These are phyloP conservation scores for Diaporthe capsici DNA, from an alignment of 2,329 filamentous ascomycete species.

Conservation along the genomic window DNA sequence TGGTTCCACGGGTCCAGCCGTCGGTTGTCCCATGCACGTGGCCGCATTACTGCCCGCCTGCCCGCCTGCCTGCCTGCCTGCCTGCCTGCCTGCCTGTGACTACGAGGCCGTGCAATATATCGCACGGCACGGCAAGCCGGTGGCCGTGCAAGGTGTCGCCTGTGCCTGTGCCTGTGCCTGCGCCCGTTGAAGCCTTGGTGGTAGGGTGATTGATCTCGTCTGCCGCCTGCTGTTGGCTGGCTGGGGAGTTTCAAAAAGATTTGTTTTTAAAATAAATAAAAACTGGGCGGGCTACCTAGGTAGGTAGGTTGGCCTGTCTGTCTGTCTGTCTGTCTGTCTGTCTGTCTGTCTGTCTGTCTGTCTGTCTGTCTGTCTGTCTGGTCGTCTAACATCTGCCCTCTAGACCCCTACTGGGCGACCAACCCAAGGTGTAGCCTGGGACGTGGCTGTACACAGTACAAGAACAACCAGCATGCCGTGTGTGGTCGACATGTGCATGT, in stretches of 20 bases:
- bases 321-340: no score
- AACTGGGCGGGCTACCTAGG: not conserved
- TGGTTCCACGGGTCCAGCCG: slow-evolving; percentile 27
- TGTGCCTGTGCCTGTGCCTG: slow-evolving; percentile 17
- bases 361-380: no score
- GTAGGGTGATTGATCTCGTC: not conserved
- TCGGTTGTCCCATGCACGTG: slow-evolving; percentile 6
- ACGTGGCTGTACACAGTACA: not conserved
- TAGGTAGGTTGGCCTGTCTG: not conserved
- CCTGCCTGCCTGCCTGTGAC: not conserved
- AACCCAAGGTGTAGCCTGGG: not conserved
- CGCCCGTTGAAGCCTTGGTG: not conserved
- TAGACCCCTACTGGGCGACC: not conserved
- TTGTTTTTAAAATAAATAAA: no score
- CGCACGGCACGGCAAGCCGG: not conserved
- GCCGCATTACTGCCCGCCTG: not conserved
- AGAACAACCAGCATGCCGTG: not conserved
- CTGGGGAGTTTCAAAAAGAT: not conserved
- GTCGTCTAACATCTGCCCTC: not conserved
- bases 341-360: no score
- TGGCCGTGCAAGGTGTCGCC: not conserved
- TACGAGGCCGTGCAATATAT: not conserved
- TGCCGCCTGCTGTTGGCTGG: not conserved
- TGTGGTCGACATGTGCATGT: not conserved
- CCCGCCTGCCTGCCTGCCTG: slow-evolving; percentile 5